phyloP scores from a whole-genome alignment of 108 stramenopile species.

The Nitzschia sp. region DNA sequence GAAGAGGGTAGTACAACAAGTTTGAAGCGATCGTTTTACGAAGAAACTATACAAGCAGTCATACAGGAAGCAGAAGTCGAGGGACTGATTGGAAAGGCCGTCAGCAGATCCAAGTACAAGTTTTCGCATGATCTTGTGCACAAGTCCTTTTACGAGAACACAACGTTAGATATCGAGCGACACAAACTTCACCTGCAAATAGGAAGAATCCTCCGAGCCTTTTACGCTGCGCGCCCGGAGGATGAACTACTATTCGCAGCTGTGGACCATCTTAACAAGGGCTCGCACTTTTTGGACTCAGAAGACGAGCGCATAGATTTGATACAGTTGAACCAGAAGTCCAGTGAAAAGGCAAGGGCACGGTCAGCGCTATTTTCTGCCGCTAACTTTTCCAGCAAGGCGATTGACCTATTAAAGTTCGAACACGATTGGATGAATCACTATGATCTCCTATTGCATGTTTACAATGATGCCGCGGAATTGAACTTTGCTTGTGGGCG shows the following conservation, averaged over 20 bases:
- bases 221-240: not conserved
- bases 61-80: conserved; percentile 21
- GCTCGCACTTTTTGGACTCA: conserved; percentile 10
- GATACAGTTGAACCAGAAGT: conserved; percentile 14
- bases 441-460: conserved; percentile 16
- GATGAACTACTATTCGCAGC: conserved; percentile 21
- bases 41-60: not conserved
- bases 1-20: conserved; percentile 8
- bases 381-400: conserved; percentile 8
- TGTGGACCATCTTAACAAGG: conserved; percentile 19
- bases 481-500: conserved; percentile 7
- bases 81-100: conserved; percentile 14
- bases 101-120: conserved; percentile 5
- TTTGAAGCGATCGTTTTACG: conserved; percentile 7
- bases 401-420: conserved; percentile 13
- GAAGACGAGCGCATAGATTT: conserved; percentile 11
- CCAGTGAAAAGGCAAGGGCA: conserved; percentile 10
- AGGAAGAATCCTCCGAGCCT: not conserved
- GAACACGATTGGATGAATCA: conserved; percentile 23
- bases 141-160: conserved; percentile 12
- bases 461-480: conserved; percentile 15
- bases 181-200: conserved; percentile 15
- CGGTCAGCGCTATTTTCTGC: conserved; percentile 7
- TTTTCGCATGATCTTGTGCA: conserved; percentile 19
- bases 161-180: not conserved